These are phyloP conservation scores for Lippia alba DNA, from an alignment of 305 asterid genomes.

Conservation along the genomic window DNA sequence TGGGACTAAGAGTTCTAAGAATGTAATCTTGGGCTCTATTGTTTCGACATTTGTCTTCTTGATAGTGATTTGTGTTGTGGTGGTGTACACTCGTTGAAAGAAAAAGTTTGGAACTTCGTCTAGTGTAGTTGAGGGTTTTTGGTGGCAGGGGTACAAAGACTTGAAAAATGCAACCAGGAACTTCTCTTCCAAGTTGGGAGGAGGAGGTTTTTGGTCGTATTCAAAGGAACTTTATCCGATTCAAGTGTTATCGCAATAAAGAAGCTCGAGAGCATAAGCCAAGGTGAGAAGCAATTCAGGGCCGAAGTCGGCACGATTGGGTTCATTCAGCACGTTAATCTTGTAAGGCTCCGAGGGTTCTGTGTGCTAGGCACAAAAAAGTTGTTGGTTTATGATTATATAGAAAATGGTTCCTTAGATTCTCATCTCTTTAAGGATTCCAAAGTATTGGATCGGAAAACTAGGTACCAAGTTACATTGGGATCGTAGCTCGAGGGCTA, in stretches of 20 bases:
- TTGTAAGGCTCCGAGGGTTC: neutral
- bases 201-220: neutral
- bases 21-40: too few species aligned
- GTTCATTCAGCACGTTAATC: neutral
- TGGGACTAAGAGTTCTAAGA: too few species aligned
- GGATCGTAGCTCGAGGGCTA: neutral
- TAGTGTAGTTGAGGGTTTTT: too few species aligned
- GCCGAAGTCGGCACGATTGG: neutral
- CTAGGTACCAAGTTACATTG: neutral
- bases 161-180: neutral
- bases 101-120: too few species aligned
- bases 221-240: neutral
- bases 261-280: neutral
- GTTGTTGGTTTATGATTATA: neutral
- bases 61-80: too few species aligned
- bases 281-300: neutral
- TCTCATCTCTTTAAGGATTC: neutral
- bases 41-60: too few species aligned
- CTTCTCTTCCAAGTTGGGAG: neutral
- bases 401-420: neutral
- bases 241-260: neutral
- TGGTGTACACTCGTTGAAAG: too few species aligned
- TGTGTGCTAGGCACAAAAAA: neutral
- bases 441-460: neutral
- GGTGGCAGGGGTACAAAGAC: neutral